Evolutionary conservation across 2,329 filamentous ascomycete species (phyloP), one percentile per base, ranked within the genome.

Genomic region (Alternaria novae-zelandiae): DNA sequence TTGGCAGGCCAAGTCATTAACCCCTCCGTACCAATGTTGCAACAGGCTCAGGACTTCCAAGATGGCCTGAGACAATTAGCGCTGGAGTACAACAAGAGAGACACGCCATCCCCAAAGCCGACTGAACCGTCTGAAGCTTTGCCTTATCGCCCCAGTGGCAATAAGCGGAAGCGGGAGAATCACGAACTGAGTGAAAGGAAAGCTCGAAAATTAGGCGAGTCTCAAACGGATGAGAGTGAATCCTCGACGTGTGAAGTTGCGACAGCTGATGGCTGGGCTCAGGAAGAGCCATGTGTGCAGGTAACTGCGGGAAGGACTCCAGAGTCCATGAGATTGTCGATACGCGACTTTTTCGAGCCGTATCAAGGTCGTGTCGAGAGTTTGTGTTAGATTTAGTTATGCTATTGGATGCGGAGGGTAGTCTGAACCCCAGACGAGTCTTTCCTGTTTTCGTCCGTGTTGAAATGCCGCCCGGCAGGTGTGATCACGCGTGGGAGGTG

Each of bases 1-100:
- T 8, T 3, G 10, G n/a, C 46, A 49, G 46, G 1, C 0, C 15
- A 9, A n/a, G 23, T 0, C 13, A 3, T 28, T 3, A 10, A 0
- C n/a, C 3, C 4, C n/a, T n/a, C 26, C 0, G 6, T 0, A 28
- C 10, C 46, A 13, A 17, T 5, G 1, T 49, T 25, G n/a, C 46
- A 5, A 20, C 25, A 49, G n/a, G 15, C 23, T 13, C 23, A 28
- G 4, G 46, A 49, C 8, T 49, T 49, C n/a, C 2, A 28, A 12
- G n/a, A 17, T 5, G 46, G 25, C 2, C 46, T 49, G 11, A 3
- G 3, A 8, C 25, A 5, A 49, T 26, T 49, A 6, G 25, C 46
- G 23, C 11, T 28, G 6, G 23, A 28, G 15, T 49, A 17, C 26
- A 15, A 49, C 46, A 49, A n/a, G 9, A 26, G 23, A 26, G 10